A percentile compares a stretch with the other conserved stretches of the same genome.
Evolutionary conservation across 257 asterid genomes (phyloP).

Genomic region (Solanum commersonii): DNA sequence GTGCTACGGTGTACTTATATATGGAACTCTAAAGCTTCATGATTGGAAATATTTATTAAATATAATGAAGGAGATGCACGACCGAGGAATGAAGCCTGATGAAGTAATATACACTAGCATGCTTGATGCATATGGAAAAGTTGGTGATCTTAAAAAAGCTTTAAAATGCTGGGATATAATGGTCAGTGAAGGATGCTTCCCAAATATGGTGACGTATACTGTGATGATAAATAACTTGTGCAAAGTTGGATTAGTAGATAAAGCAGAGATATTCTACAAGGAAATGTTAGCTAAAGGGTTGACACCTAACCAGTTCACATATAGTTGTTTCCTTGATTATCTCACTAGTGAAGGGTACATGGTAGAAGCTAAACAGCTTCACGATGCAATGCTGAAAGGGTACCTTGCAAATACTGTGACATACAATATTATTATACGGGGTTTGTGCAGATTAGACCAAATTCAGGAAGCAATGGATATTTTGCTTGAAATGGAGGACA

Average conservation of each 20-base stretch:
- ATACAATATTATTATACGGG: slow-evolving; percentile 67
- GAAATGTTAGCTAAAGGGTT: slow-evolving; percentile 55
- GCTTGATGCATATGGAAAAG: slow-evolving; percentile 58
- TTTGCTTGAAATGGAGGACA: slow-evolving; percentile 46
- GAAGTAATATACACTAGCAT: slow-evolving; percentile 52
- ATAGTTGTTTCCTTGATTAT: slow-evolving; percentile 76
- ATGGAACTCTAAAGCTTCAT: slow-evolving; percentile 35
- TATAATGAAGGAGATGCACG: slow-evolving; percentile 46
- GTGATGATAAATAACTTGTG: slow-evolving; percentile 62
- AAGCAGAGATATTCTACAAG: slow-evolving; percentile 49
- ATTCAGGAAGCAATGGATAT: slow-evolving; percentile 40
- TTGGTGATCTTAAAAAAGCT: slow-evolving; percentile 53
- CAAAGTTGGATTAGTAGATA: slow-evolving; percentile 44
- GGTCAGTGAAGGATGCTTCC: slow-evolving; percentile 51
- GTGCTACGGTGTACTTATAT: slow-evolving; percentile 59
- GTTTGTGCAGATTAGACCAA: slow-evolving; percentile 58
- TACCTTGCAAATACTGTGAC: slow-evolving; percentile 54
- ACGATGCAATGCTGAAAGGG: slow-evolving; percentile 38
- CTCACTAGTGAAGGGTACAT: slow-evolving; percentile 54
- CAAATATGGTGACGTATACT: slow-evolving; percentile 60
- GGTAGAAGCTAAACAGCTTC: slow-evolving; percentile 59
- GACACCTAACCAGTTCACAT: slow-evolving; percentile 60
- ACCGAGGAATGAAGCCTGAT: slow-evolving; percentile 59
- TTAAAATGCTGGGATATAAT: slow-evolving; percentile 65
- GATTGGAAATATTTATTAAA: slow-evolving; percentile 26